Base-by-base conservation (phyloP, 345 rosid genomes). In the Bruguiera gymnorhiza region DNA sequence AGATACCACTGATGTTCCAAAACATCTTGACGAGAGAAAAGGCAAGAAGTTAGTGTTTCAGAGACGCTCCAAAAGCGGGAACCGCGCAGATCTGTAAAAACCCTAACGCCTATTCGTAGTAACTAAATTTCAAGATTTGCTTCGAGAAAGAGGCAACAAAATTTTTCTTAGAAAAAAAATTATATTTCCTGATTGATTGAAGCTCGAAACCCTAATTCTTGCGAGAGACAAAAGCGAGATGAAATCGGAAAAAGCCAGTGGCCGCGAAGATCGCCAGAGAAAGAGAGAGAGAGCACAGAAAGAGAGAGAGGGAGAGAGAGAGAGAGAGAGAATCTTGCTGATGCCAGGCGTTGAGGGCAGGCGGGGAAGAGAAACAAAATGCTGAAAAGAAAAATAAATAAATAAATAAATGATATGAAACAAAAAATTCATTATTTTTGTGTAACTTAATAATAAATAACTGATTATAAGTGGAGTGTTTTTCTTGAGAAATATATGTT, bases 1-100 rank as follows among this genome's bases (percentile, higher is more conserved):
- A 89, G 70, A 96, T 80, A 75, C 91, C 70, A 18, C 98, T 78
- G 70, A 96, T 93, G 85, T 92, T 96, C 99, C 99, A 96, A 43
- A 96, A 96, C 99, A 96, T 96, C 79, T 60, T 67, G 62, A 62
- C 43, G 55, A 69, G 26, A 59, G 70, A 11, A 24, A 27, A 8
- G 24, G 5, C 60, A 56, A 15, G 16, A 27, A 6, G 26, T 56
- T 56, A 4, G 50, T 18, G 18, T 10, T 73, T 70, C 51, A 71
- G 78, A 75, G 75, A 78, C 63, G 67, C 36, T 58, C 21, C 19
- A 62, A 66, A 56, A 15, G 18, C 66, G 30, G 68, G 39, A 62
- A 63, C 61, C n/a, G 73, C 46, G 73, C 70, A 79, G 97, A 91
- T 90, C 93, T 84, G 87, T 69, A 64, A 78, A 73, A 82, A 84